Evolutionary conservation across 2,329 filamentous ascomycete genomes (phyloP).

Genomic region (Pseudopyrenochaeta lycopersici): DNA sequence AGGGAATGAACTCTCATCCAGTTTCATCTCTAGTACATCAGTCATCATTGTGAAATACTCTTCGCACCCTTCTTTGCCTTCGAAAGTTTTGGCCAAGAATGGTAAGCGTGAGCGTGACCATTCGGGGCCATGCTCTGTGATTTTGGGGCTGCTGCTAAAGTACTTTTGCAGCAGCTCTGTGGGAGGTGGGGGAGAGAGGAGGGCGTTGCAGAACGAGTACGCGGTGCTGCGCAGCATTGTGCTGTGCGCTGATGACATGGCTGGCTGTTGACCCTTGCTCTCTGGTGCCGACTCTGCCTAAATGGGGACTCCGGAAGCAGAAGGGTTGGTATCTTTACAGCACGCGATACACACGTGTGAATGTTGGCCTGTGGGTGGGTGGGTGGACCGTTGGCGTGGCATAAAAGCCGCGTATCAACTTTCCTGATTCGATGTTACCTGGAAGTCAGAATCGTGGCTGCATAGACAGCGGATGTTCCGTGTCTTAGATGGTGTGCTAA

Average conservation of each 20-base stretch:
- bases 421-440: slow-evolving; percentile 4
- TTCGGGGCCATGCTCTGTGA: slow-evolving; percentile 54
- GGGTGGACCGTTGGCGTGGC: neutral
- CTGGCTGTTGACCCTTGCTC: neutral
- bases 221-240: slow-evolving; percentile 31
- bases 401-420: neutral
- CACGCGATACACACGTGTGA: slow-evolving; percentile 8
- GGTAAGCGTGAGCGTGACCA: slow-evolving; percentile 50
- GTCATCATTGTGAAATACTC: slow-evolving; percentile 51
- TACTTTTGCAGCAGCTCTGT: slow-evolving; percentile 34
- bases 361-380: neutral
- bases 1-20: slow-evolving; percentile 45
- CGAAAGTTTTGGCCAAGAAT: slow-evolving; percentile 52
- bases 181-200: slow-evolving; percentile 36
- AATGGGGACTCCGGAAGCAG: slow-evolving; percentile 2
- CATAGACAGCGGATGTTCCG: slow-evolving; percentile 8
- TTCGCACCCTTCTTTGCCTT: slow-evolving; percentile 43
- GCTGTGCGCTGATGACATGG: slow-evolving; percentile 23
- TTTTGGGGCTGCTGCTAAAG: slow-evolving; percentile 42
- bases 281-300: neutral
- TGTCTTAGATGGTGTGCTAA: slow-evolving; percentile 8
- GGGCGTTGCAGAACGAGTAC: slow-evolving; percentile 40
- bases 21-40: slow-evolving; percentile 44
- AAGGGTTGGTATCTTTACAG: neutral
- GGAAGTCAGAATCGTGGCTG: slow-evolving; percentile 4